Base-by-base conservation (phyloP, 192 early-diverging fungal genomes). In the Spizellomyces punctatus region DNA sequence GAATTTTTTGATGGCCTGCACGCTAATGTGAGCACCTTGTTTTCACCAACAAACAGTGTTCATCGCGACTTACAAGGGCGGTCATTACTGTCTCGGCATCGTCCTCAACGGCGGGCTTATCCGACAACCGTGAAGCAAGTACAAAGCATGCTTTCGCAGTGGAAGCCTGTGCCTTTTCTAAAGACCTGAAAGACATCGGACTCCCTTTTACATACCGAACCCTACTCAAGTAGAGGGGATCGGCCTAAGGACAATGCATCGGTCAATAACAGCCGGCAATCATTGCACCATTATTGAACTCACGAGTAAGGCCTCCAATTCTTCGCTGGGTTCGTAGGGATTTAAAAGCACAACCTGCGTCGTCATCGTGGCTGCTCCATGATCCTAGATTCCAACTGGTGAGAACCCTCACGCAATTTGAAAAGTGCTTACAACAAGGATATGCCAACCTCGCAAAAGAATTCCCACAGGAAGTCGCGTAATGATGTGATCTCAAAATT, bases 61-160 rank as follows among this genome's bases (percentile, higher is more conserved):
- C 27, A 6, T 16, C 0, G 58, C 63, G 4, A 77, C 49, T 14
- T 65, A 79, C 85, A 78, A 91, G 64, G 2, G 90, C 90, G 41
- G 86, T 64, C 89, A 91, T 91, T 16, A 91, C 84, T 47, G 85
- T 86, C 72, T 82, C 77, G 10, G 91, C 90, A 69, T 92, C 91
- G 43, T 89, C 88, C 68, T 82, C 83, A 36, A 77, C 74, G 5
- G 83, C 74, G 45, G 79, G 74, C 44, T 54, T 45, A 17, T 79
- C 78, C 45, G 82, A 73, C n/a, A 74, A 71, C 68, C 82, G 83
- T 56, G 79, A 83, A 71, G 80, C 81, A 10, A 92, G 78, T 49
- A 92, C 60, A 54, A 92, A 92, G 44, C 81, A 78, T 4, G 89
- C 90, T 49, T 79, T 76, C 9, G 90, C 88, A 6, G n/a, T 50